Evolutionary conservation across 225 moss, liverwort and hornwort species (phyloP).

Genomic region (Pleurozium schreberi): DNA sequence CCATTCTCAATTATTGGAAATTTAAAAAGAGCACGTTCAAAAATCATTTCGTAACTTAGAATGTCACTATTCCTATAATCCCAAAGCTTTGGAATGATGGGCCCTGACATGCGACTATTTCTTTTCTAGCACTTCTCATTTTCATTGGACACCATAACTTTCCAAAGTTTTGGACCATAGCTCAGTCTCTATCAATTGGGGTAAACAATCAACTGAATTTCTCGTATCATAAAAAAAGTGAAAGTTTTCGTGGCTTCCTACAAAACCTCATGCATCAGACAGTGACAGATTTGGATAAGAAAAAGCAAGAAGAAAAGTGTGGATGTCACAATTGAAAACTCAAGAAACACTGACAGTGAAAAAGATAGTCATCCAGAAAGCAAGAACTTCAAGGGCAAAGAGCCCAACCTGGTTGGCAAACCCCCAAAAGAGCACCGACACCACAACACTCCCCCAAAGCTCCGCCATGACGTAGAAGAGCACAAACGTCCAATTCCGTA

Average conservation of each 20-base stretch:
- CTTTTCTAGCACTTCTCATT: background rate
- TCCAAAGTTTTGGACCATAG: background rate
- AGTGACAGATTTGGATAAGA: background rate
- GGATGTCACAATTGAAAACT: background rate
- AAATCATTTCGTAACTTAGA: background rate
- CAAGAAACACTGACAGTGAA: background rate
- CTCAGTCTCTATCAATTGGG: background rate
- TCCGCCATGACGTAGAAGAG: constrained; percentile 99
- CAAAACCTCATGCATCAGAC: background rate
- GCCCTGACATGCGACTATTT: background rate
- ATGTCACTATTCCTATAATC: background rate
- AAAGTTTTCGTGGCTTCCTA: background rate
- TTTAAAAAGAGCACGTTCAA: no score
- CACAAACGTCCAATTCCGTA: constrained; percentile 97
- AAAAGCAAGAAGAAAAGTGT: background rate
- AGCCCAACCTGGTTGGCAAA: constrained; percentile 80
- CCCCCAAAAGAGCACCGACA: constrained; percentile 99
- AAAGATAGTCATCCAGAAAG: background rate
- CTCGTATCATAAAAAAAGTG: background rate
- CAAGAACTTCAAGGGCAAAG: background rate
- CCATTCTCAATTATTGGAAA: background rate
- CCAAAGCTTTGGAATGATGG: background rate
- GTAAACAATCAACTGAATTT: background rate
- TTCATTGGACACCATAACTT: background rate
- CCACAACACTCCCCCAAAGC: constrained; percentile 98